These are phyloP conservation scores for Aureobasidium sp. DNA, from an alignment of 2,329 filamentous ascomycete species.

Conservation along the genomic window DNA sequence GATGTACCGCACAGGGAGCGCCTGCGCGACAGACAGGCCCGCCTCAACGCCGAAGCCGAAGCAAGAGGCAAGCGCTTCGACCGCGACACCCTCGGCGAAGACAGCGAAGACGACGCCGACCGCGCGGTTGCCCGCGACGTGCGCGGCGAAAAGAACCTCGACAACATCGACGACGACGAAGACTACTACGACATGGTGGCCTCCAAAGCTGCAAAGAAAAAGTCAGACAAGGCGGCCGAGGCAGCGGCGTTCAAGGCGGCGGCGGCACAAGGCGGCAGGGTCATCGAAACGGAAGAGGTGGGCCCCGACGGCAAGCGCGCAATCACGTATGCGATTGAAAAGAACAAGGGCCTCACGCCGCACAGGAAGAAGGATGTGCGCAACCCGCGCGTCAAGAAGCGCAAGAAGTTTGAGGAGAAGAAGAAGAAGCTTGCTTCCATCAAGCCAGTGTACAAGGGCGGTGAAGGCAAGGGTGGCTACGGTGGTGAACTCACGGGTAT, in stretches of 20 bases:
- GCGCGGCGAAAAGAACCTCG: constrained; percentile 30
- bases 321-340: constrained; percentile 89
- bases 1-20: constrained; percentile 87
- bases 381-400: constrained; percentile 97
- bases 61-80: constrained; percentile 64
- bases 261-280: constrained; percentile 51
- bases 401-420: constrained; percentile 91
- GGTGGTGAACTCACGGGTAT: constrained; percentile 90
- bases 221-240: constrained; percentile 66
- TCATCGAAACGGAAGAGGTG: constrained; percentile 60
- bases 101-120: constrained; percentile 58
- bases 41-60: constrained; percentile 84
- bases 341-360: constrained; percentile 92
- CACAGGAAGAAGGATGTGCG: constrained; percentile 88
- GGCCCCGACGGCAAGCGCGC: constrained; percentile 83
- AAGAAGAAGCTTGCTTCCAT: constrained; percentile 93
- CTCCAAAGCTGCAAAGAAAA: constrained; percentile 55
- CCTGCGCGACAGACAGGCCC: constrained; percentile 73
- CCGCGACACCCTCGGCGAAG: constrained; percentile 63
- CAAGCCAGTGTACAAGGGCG: constrained; percentile 78
- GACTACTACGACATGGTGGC: constrained; percentile 91
- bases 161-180: constrained; percentile 46
- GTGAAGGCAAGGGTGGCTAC: constrained; percentile 78
- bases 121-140: constrained; percentile 47
- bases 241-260: constrained; percentile 51